Base-by-base conservation (phyloP, 148 eudicot species). In the Oxyria digyna region DNA sequence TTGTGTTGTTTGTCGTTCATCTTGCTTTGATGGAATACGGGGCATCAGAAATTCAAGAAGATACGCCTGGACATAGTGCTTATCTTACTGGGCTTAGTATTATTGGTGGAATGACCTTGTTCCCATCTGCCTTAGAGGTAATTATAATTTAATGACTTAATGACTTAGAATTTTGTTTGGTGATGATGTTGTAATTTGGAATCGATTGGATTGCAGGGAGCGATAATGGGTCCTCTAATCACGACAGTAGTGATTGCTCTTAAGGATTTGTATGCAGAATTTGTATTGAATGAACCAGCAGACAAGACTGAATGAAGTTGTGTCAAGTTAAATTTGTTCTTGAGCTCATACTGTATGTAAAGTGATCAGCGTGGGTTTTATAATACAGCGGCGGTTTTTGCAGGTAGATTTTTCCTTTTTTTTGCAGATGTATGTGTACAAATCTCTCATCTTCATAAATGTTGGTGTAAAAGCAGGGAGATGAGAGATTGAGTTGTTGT, bases 31-130 rank as follows among this genome's bases (percentile, higher is more conserved):
- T 89, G 83, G 97, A 93, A 11, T 88, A 89, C 72, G 96, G 91
- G 11, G 80, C 78, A 6, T 75, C 81, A 2, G 97, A 93, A 52
- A 90, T 93, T 71, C 74, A 77, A 33, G 95, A 85, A 76, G 98
- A 90, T 71, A 74, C 86, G 49, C 97, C 97, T 2, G 96, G 96
- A 52, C 80, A 93, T 52, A 90, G 77, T 72, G 81, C 86, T 1
- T 93, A 93, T 74, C 91, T 93, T 29, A 93, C 97, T 0, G 97
- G 90, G 13, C 96, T 93, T 49, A 90, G 98, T 80, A 89, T 93
- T 64, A 85, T 93, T 57, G 98, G 98, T 71, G 98, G 98, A 66
- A 87, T 87, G 94, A 83, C 98, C 52, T 77, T 93, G 82, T 93
- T 89, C 78, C 82, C 88, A 35, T 89, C 95, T 68, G 88, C 91